Evolutionary conservation across 2,329 filamentous ascomycete species (phyloP), one percentile per base, ranked within the genome.

Genomic region (Stachybotrys chlorohalonatus): DNA sequence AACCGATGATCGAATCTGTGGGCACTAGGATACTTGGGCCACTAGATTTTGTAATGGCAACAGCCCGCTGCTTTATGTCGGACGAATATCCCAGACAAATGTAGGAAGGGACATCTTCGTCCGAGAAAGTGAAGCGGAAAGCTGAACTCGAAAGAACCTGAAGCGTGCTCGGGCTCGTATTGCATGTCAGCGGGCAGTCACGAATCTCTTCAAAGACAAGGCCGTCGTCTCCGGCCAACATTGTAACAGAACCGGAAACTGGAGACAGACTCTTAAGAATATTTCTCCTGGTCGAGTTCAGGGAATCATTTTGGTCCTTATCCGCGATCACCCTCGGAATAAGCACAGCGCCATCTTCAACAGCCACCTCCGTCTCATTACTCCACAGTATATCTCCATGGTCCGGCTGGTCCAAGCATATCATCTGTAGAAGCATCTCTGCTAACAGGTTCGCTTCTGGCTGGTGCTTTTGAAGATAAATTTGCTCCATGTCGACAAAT

Each of bases 401-500:
- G 13, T 49, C 36, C 36, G 36, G 36, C 36, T 42, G 36, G 15
- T 17, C 47, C 7, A 31, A 16, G 16, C n/a, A 11, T 7, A 49
- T 11, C 11, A 49, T 17, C 16, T 31, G 13, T 2, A 49, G 17
- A 30, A 49, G 16, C 11, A 24, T 24, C 11, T 49, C 11, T 31
- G 53, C 45, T n/a, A 16, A 15, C 24, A 48, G 5, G 13, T 3
- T 42, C 9, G 36, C 36, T 13, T 42, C 36, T 42, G 36, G 36
- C 36, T 42, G 36, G 13, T 42, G 36, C 6, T 42, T 42, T 52
- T 55, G 53, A 11, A 58, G 13, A 13, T 57, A 47, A 6, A 55
- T 16, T 2, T 52, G 31, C 30, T 57, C 53, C 7, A 57, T 39
- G 31, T 52, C 50, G n/a, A 57, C 17, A 49, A 49, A 49, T 11